phyloP scores from a whole-genome alignment of 805 yeast species.

The Wickerhamomyces chambardii region DNA sequence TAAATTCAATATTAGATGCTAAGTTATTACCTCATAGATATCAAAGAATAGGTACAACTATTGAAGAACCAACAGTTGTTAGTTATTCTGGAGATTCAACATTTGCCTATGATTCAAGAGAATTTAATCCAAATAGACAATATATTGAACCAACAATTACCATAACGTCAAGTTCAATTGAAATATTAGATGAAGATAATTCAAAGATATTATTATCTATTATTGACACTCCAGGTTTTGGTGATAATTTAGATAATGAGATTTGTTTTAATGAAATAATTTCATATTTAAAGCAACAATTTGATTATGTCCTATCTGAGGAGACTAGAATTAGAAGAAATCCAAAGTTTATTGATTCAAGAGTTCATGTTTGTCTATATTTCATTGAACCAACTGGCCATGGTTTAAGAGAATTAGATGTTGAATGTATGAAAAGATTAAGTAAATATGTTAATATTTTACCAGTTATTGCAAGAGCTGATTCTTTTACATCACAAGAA shows the following conservation, averaged over 20 bases:
- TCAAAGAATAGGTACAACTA: constrained; percentile 24
- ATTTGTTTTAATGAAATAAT: constrained; percentile 60
- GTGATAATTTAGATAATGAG: constrained; percentile 58
- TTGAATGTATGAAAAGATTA: constrained; percentile 59
- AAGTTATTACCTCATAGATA: constrained; percentile 53
- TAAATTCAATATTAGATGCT: constrained; percentile 58
- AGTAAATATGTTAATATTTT: constrained; percentile 67
- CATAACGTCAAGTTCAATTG: constrained; percentile 56
- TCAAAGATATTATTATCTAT: constrained; percentile 46
- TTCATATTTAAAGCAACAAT: constrained; percentile 64
- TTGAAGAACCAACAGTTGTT: constrained; percentile 16
- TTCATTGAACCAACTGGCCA: constrained; percentile 74
- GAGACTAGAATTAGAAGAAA: constrained; percentile 83
- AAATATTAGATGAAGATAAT: constrained; percentile 53
- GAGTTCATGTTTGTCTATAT: constrained; percentile 68
- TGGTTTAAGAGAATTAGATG: constrained; percentile 68
- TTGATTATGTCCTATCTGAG: constrained; percentile 72
- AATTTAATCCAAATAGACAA: constrained; percentile 53
- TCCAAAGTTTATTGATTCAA: constrained; percentile 70
- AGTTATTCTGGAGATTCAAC: constrained; percentile 12
- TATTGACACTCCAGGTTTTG: constrained; percentile 77
- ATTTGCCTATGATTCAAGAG: constrained; percentile 47
- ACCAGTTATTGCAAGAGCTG: constrained; percentile 66
- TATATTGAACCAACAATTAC: constrained; percentile 69
- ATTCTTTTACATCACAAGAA: constrained; percentile 58